Evolutionary conservation across 306 rosid genomes (phyloP).

Genomic region (Ziziphus jujuba): DNA sequence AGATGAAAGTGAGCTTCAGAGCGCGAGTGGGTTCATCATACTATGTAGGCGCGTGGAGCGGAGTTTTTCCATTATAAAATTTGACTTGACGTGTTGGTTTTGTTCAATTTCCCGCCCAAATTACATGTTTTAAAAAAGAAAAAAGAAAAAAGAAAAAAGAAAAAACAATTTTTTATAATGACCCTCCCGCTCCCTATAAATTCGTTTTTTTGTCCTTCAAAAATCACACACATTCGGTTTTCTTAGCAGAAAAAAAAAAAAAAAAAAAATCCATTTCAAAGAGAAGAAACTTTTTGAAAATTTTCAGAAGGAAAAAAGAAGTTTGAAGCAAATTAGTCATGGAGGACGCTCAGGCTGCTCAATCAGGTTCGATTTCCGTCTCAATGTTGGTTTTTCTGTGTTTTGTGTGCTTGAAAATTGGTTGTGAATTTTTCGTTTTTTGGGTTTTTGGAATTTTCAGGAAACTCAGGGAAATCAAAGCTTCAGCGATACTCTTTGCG

Average conservation of each 20-base stretch:
- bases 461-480: slow-evolving; percentile 42
- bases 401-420: background rate
- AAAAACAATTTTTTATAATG: too few species aligned
- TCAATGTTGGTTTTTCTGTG: background rate
- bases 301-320: background rate
- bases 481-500: slow-evolving; percentile 65
- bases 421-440: background rate
- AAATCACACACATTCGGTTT: background rate
- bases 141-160: background rate
- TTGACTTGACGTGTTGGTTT: slow-evolving; percentile 16
- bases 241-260: background rate
- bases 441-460: slow-evolving; percentile 28
- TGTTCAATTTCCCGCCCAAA: slow-evolving; percentile 51
- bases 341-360: slow-evolving; percentile 45
- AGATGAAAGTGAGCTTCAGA: background rate
- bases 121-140: slow-evolving; percentile 2
- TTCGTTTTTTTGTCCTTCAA: background rate
- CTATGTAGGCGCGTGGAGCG: background rate
- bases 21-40: background rate
- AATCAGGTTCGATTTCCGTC: slow-evolving; percentile 27
- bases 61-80: too few species aligned
- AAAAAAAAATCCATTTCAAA: background rate
- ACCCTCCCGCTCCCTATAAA: slow-evolving; percentile 22
- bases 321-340: slow-evolving; percentile 27
- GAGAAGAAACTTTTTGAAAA: background rate